phyloP scores from a whole-genome alignment of 805 yeast species.

The Sugiyamaella smithiae region DNA sequence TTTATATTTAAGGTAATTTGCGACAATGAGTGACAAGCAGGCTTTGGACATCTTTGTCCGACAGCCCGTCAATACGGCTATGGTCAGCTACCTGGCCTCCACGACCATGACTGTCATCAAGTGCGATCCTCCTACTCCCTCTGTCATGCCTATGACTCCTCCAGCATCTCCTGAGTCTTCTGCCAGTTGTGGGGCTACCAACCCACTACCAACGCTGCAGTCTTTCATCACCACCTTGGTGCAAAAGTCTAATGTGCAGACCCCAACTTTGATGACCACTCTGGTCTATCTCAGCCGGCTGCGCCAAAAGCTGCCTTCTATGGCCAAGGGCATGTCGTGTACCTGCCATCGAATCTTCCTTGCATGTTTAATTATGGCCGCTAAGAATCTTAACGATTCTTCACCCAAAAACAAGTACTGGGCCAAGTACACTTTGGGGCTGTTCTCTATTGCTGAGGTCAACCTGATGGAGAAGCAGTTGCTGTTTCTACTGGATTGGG shows the following conservation, averaged over 20 bases:
- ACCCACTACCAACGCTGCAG: slow-evolving; percentile 30
- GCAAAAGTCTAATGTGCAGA: slow-evolving; percentile 83
- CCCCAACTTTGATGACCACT: slow-evolving; percentile 92
- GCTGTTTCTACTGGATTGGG: slow-evolving; percentile 81
- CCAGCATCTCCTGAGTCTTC: slow-evolving; percentile 14
- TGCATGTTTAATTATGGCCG: slow-evolving; percentile 86
- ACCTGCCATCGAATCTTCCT: slow-evolving; percentile 90
- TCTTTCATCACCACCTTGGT: slow-evolving; percentile 70
- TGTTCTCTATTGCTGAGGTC: slow-evolving; percentile 71
- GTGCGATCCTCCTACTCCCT: slow-evolving; percentile 32
- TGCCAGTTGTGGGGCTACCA: not conserved
- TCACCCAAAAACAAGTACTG: slow-evolving; percentile 95
- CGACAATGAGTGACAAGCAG: slow-evolving; percentile 30
- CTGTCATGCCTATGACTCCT: slow-evolving; percentile 17
- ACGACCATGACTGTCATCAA: slow-evolving; percentile 39
- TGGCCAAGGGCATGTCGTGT: slow-evolving; percentile 84
- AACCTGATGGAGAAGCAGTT: slow-evolving; percentile 90
- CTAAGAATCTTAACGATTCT: slow-evolving; percentile 88
- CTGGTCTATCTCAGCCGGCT: slow-evolving; percentile 78
- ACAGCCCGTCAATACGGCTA: slow-evolving; percentile 39
- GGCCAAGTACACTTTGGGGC: slow-evolving; percentile 88
- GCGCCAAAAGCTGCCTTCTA: slow-evolving; percentile 73
- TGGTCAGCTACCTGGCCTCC: slow-evolving; percentile 43
- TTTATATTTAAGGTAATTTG: not conserved
- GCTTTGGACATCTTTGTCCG: slow-evolving; percentile 42